Percentiles rank a stretch among this genome's conserved stretches.
phyloP scores from a whole-genome alignment of 140 eudicot species.

The Senecio squalidus region DNA sequence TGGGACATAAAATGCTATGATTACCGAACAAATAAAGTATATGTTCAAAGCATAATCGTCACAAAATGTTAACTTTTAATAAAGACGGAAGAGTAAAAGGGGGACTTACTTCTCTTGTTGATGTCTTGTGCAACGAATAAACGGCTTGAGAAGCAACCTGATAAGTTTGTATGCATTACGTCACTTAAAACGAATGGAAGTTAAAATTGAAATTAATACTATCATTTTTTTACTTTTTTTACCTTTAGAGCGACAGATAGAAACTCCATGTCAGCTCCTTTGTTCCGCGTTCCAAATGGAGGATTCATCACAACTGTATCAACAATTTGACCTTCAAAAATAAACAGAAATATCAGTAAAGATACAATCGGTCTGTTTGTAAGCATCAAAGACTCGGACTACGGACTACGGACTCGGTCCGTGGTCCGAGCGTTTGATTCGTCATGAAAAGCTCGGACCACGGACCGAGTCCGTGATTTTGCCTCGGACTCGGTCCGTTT shows the following conservation, averaged over 20 bases:
- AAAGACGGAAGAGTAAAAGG: not conserved
- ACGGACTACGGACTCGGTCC: too few relatives aligned
- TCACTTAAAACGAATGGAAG: not conserved
- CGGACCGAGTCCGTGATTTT: too few relatives aligned
- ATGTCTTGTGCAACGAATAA: constrained; percentile 92
- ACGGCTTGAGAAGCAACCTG: constrained; percentile 95
- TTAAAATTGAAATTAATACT: not conserved
- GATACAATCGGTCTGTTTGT: too few relatives aligned
- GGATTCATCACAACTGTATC: constrained; percentile 98
- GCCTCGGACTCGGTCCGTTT: too few relatives aligned
- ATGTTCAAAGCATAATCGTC: too few relatives aligned
- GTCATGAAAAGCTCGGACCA: too few relatives aligned
- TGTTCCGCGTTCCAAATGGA: constrained; percentile 92
- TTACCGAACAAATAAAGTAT: too few relatives aligned
- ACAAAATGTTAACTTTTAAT: too few relatives aligned
- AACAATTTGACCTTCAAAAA: constrained; percentile 46
- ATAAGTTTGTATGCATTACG: not conserved
- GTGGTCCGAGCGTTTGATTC: too few relatives aligned
- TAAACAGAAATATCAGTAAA: constrained; percentile 1
- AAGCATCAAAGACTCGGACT: too few relatives aligned
- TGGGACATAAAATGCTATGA: too few relatives aligned
- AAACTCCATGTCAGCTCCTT: constrained; percentile 98
- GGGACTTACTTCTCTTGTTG: constrained; percentile 82
- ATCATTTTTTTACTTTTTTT: not conserved
- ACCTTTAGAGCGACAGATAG: constrained; percentile 75